Percentiles rank a stretch among this genome's conserved stretches.
Evolutionary conservation across 2,329 filamentous ascomycete genomes (phyloP).

Genomic region (Fusarium multiceps): DNA sequence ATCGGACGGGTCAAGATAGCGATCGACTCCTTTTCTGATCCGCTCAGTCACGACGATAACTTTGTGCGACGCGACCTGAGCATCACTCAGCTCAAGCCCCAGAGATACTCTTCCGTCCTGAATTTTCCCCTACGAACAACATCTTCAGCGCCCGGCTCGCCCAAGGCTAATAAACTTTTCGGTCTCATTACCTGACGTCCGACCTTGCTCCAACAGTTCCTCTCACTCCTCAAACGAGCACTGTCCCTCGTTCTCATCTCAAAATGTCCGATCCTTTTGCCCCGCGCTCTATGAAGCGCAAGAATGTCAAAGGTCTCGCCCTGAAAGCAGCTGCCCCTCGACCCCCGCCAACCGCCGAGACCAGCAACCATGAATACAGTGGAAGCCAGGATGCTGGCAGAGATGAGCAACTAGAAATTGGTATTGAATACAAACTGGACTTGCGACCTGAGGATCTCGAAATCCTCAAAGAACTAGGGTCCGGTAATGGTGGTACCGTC

Average conservation of each 20-base stretch:
- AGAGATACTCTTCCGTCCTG: slow-evolving; percentile 13
- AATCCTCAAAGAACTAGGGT: slow-evolving; percentile 92
- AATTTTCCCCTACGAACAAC: slow-evolving; percentile 32
- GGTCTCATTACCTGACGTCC: slow-evolving; percentile 15
- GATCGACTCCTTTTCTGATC: slow-evolving; percentile 25
- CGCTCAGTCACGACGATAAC: slow-evolving; percentile 5
- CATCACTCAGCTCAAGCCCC: slow-evolving; percentile 1
- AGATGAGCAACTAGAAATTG: slow-evolving; percentile 83
- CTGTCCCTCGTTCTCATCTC: slow-evolving; percentile 7
- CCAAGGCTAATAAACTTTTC: slow-evolving; percentile 28
- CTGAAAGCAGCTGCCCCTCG: slow-evolving; percentile 83
- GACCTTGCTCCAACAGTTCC: neutral
- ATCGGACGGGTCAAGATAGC: slow-evolving; percentile 18
- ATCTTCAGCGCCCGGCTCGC: slow-evolving; percentile 31
- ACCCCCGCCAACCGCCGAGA: slow-evolving; percentile 76
- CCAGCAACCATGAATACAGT: slow-evolving; percentile 70
- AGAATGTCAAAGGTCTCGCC: slow-evolving; percentile 97
- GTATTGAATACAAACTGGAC: slow-evolving; percentile 95
- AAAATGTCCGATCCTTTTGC: slow-evolving; percentile 72
- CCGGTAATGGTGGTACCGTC: slow-evolving; percentile 96
- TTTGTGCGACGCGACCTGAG: slow-evolving; percentile 11
- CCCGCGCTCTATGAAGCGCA: slow-evolving; percentile 92
- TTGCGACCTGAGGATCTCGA: slow-evolving; percentile 91
- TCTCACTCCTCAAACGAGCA: slow-evolving; percentile 10
- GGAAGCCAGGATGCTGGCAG: slow-evolving; percentile 69